A percentile compares a stretch with the other conserved stretches of the same genome.
Evolutionary conservation across 345 rosid genomes (phyloP).

Genomic region (Hirschfeldia incana): DNA sequence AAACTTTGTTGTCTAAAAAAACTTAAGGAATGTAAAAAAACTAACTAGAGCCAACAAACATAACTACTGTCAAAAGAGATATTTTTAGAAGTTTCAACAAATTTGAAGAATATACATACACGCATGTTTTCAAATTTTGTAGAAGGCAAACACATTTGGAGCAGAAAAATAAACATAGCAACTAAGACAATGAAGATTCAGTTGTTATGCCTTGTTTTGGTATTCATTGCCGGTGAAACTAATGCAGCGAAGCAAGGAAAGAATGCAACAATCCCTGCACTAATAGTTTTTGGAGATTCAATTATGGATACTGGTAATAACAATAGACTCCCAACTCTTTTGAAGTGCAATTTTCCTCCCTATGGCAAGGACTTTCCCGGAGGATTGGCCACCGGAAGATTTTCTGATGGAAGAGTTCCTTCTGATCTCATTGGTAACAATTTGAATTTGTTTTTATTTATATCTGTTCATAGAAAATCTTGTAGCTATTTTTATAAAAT

Average conservation of each 20-base stretch:
- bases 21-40: not conserved
- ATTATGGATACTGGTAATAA: conserved; percentile 34
- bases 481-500: not conserved
- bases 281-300: conserved; percentile 34
- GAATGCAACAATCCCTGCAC: conserved; percentile 20
- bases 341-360: conserved; percentile 29
- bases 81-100: conserved; percentile 22
- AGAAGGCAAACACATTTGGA: not conserved
- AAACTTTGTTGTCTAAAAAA: not conserved
- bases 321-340: conserved; percentile 23
- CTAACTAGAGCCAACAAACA: not conserved
- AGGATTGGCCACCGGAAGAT: conserved; percentile 17
- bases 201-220: not conserved
- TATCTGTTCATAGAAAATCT: not conserved
- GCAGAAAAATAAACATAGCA: not conserved
- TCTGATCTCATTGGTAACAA: conserved; percentile 30
- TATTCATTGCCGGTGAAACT: not conserved
- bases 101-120: not conserved
- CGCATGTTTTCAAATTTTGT: not conserved
- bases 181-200: conserved; percentile 19
- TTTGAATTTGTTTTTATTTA: not conserved
- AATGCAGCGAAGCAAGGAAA: not conserved
- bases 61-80: not conserved
- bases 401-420: conserved; percentile 33
- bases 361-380: conserved; percentile 21